Conservation (phyloP, 345 rosid genomes). For the Hirschfeldia incana region DNA sequence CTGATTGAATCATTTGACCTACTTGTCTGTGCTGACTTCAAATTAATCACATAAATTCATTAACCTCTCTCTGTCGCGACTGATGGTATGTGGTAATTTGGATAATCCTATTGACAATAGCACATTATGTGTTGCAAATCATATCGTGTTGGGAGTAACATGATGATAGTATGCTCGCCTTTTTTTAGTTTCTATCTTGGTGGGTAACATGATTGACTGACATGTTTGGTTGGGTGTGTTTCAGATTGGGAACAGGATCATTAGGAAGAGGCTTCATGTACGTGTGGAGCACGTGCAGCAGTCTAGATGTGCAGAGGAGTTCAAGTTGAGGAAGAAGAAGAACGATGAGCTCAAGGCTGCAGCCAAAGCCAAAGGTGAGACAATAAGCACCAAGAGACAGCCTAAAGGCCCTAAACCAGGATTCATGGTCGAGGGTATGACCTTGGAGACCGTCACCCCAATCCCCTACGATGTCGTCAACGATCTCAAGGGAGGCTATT, state of each 20-base stretch:
- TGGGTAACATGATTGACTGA: neutral
- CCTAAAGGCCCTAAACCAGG: conserved; percentile 86
- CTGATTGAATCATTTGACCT: neutral
- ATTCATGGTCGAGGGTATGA: conserved; percentile 85
- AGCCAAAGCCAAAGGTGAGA: conserved; percentile 68
- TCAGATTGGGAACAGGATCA: conserved; percentile 68
- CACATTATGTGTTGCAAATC: no score
- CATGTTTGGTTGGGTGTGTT: neutral
- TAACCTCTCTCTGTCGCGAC: neutral
- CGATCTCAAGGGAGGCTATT: conserved; percentile 88
- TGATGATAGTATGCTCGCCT: no score
- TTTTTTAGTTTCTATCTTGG: neutral
- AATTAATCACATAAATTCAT: no score
- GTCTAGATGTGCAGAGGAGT: conserved; percentile 71
- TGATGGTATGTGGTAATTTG: neutral
- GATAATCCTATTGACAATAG: no score
- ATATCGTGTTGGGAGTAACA: neutral
- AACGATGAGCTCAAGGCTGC: conserved; percentile 70
- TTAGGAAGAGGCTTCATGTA: conserved; percentile 79
- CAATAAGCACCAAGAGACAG: conserved; percentile 74
- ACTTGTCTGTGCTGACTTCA: neutral
- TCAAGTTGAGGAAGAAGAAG: conserved; percentile 51
- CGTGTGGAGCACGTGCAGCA: conserved; percentile 75
- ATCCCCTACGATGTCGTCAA: conserved; percentile 87
- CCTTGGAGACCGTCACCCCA: conserved; percentile 76